Base-by-base conservation (phyloP, 768 basidiomycete species). In the Chalciporus chontae region DNA sequence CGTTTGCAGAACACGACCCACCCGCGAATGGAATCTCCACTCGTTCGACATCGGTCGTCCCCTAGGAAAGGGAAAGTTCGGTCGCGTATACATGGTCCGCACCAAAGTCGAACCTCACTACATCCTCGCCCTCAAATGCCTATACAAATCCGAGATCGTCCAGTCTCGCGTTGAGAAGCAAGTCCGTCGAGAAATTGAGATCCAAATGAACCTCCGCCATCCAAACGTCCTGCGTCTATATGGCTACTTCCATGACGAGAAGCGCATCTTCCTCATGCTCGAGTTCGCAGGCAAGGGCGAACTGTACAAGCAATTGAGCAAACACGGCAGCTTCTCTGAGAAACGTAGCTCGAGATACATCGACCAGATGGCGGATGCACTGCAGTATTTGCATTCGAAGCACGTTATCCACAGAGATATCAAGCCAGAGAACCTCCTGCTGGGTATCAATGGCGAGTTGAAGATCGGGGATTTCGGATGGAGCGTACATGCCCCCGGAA, bases 381-480 rank as follows among this genome's bases (percentile, higher is more conserved):
- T 99, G 40, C 75, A 74, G 10, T 99, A 99, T 65, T 77, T 98
- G 15, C 96, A 99, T 65, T 73, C 77, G 45, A 99, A 98, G 64
- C 94, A 98, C 63, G 94, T 99, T 62, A 99, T 98, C 44, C 96
- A 99, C 68, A 83, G 96, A 27, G 96, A 99, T 62, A 99, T 99
- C 73, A 99, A 99, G 69, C 96, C 96, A 0, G 95, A 99, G 72
- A 99, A 99, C 67, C 70, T 99, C 43, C 77, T 99, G 27, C 74
- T 98, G 11, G 94, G 94, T 10, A 81, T 98, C 61, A 92, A 94
- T 58, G 95, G 95, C 36, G 95, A 98, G 66, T 75, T 99, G 60
- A 98, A 99, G 77, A 95, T 99, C 53, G 96, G 85, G 3, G 95
- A 98, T 69, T 98, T 98, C 68, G 96, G 96, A 9, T 99, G 96